phyloP scores from a whole-genome alignment of 2,329 filamentous ascomycete genomes.

The Aspergillus fructus region DNA sequence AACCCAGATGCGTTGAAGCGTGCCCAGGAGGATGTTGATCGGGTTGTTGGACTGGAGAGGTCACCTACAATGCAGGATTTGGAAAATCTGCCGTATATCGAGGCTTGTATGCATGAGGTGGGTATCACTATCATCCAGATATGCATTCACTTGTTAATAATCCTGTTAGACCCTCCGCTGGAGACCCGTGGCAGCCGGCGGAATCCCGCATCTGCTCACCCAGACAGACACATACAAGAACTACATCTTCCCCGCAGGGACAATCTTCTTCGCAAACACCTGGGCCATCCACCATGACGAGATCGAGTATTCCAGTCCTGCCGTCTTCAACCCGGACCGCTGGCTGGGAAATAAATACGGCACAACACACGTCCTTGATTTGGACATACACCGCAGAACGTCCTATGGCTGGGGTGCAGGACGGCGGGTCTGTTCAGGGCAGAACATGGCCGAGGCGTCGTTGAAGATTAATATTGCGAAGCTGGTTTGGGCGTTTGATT shows the following conservation, averaged over 20 bases:
- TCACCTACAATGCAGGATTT: neutral
- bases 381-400: neutral
- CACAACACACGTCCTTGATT: too few relatives aligned
- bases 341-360: neutral
- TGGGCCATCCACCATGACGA: constrained; percentile 6
- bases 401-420: constrained; percentile 7
- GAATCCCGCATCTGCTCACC: constrained; percentile 6
- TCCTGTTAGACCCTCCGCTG: neutral
- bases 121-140: neutral
- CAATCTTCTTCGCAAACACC: constrained; percentile 1
- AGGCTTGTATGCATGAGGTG: constrained; percentile 8
- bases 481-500: constrained; percentile 2
- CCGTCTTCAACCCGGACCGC: neutral
- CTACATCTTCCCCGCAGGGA: neutral
- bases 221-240: constrained; percentile 4
- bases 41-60: neutral
- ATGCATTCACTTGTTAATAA: neutral
- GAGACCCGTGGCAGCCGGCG: constrained; percentile 4
- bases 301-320: neutral
- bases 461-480: constrained; percentile 4
- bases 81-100: neutral
- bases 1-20: neutral
- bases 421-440: constrained; percentile 1
- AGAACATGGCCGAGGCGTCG: constrained; percentile 6
- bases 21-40: neutral